phyloP scores from a whole-genome alignment of 257 asterid genomes.

The Nicotiana attenuata region DNA sequence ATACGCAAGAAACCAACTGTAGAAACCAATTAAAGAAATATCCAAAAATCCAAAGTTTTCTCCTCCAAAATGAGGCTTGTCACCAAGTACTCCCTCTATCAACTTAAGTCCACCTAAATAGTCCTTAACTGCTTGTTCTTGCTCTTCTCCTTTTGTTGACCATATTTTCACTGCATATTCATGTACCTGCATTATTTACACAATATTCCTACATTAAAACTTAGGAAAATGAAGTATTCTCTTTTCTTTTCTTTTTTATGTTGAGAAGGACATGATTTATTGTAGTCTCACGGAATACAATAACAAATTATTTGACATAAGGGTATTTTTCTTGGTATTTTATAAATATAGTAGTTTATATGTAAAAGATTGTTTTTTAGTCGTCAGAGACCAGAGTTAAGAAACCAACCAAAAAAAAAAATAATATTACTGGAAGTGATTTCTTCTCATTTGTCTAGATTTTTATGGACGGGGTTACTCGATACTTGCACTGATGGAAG shows the following conservation, averaged over 20 bases:
- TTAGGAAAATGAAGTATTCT: too few species aligned
- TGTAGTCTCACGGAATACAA: neutral
- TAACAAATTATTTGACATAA: neutral
- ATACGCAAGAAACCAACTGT: slow-evolving; percentile 10
- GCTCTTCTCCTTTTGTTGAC: slow-evolving; percentile 18
- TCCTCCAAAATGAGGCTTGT: slow-evolving; percentile 13
- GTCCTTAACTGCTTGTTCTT: slow-evolving; percentile 8
- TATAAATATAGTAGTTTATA: neutral
- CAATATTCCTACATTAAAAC: neutral
- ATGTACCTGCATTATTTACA: neutral
- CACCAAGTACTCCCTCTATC: slow-evolving; percentile 15
- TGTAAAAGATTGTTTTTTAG: too few species aligned
- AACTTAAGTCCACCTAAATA: slow-evolving; percentile 10
- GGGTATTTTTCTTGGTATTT: neutral
- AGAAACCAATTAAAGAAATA: slow-evolving; percentile 5
- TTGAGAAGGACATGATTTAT: neutral
- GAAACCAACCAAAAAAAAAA: too few species aligned
- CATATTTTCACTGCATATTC: slow-evolving; percentile 7
- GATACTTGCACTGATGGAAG: too few species aligned
- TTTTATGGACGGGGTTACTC: too few species aligned
- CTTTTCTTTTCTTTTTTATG: too few species aligned
- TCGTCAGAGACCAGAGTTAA: too few species aligned
- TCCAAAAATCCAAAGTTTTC: slow-evolving; percentile 12
- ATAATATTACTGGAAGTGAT: too few species aligned
- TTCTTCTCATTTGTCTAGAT: too few species aligned